Evolutionary conservation across 768 basidiomycete species (phyloP).

Genomic region (Pholiota molesta): DNA sequence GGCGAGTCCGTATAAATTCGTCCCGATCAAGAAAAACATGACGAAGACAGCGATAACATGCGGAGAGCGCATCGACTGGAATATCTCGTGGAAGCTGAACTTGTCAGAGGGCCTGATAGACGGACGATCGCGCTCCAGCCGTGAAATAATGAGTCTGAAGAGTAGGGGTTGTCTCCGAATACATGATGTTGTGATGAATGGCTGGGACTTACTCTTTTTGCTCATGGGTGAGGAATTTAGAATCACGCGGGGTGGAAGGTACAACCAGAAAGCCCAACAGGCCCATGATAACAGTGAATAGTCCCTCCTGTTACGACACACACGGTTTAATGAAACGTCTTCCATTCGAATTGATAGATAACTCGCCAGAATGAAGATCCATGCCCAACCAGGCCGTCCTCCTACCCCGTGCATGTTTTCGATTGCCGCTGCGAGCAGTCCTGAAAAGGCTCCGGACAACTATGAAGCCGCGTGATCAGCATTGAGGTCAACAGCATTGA

Average conservation of each 20-base stretch:
- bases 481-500: neutral
- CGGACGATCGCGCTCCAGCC: constrained; percentile 37
- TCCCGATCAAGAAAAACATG: constrained; percentile 38
- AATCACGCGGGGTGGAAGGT: constrained; percentile 34
- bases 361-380: constrained; percentile 58
- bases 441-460: constrained; percentile 64
- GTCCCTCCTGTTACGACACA: constrained; percentile 37
- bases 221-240: constrained; percentile 31
- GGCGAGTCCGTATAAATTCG: constrained; percentile 37
- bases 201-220: constrained; percentile 32
- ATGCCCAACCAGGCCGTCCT: constrained; percentile 61
- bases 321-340: neutral
- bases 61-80: constrained; percentile 32
- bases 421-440: constrained; percentile 64
- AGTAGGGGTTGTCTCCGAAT: neutral
- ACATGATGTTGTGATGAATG: neutral
- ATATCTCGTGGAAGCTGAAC: constrained; percentile 35
- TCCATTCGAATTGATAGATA: too few relatives aligned
- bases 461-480: constrained; percentile 13
- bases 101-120: constrained; percentile 29
- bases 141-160: constrained; percentile 28
- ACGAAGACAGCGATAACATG: constrained; percentile 38
- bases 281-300: constrained; percentile 54
- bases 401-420: constrained; percentile 54
- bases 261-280: constrained; percentile 41